A percentile compares a stretch with the other conserved stretches of the same genome.
Conservation (phyloP, 306 rosid species). For the Cicer yamashitae region DNA sequence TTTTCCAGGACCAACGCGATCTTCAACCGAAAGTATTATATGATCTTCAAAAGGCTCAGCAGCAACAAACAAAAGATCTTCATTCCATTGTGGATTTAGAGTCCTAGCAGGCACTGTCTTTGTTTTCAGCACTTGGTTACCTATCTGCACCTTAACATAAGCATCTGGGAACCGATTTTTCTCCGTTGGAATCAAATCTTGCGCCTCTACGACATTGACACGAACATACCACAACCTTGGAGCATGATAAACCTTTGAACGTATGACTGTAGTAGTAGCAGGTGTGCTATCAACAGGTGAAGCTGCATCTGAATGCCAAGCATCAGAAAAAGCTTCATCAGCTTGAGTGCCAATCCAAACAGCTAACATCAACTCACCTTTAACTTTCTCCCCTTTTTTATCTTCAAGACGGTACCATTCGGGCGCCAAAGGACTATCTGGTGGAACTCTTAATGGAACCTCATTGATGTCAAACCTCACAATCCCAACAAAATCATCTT, state of each 20-base stretch:
- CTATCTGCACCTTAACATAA: constrained; percentile 54
- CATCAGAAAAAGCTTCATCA: constrained; percentile 86
- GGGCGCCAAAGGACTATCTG: constrained; percentile 91
- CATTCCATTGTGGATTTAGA: constrained; percentile 55
- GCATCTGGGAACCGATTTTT: constrained; percentile 56
- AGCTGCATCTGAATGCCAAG: constrained; percentile 90
- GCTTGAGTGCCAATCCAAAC: constrained; percentile 98
- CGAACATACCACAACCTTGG: constrained; percentile 83
- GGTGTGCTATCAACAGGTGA: constrained; percentile 59
- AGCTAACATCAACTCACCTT: constrained; percentile 89
- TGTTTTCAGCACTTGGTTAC: constrained; percentile 59
- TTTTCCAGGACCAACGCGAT: constrained; percentile 54
- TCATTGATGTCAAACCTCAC: constrained; percentile 84
- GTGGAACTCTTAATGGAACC: constrained; percentile 79
- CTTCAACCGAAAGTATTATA: constrained; percentile 51
- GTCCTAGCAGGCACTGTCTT: constrained; percentile 53
- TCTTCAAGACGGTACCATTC: constrained; percentile 85
- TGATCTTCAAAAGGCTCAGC: constrained; percentile 65
- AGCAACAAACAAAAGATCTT: constrained; percentile 59
- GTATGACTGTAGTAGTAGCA: constrained; percentile 51
- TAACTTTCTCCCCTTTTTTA: constrained; percentile 75
- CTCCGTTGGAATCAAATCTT: constrained; percentile 57
- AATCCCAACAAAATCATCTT: constrained; percentile 87
- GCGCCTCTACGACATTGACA: constrained; percentile 63
- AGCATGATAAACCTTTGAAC: constrained; percentile 74